Base-by-base conservation (phyloP, 441 rosid genomes). In the Geranium incanum region DNA sequence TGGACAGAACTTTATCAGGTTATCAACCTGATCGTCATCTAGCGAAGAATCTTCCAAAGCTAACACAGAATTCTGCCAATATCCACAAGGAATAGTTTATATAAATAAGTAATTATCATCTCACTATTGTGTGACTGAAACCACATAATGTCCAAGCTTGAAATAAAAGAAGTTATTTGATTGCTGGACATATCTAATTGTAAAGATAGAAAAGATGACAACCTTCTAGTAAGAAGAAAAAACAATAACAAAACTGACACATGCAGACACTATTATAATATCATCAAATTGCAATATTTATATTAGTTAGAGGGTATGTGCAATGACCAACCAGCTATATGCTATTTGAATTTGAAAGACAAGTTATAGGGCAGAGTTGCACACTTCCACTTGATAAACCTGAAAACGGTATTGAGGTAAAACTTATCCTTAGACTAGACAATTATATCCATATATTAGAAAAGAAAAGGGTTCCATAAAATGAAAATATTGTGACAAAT, bases 1-100 rank as follows among this genome's bases (percentile, higher is more conserved):
- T 60, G 99, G 99, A 82, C 96, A 92, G 78, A 94, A 92, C 78
- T 92, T 92, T 63, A 94, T 86, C 57, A 94, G 88, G 78, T 87
- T 94, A 77, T 94, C 99, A 66, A 92, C 90, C 81, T 94, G 99
- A 81, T 94, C 97, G 81, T 83, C 80, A 83, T 89, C 97, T 82
- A 90, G 80, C 64, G 87, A 84, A 64, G 94, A 83, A 82, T 90
- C 92, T 71, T 92, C 97, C 86, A 94, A 80, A 13, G 93, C 83
- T 73, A 92, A 97, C 77, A 90, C 85, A 45, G 90, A 87, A 80
- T 83, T 78, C 99, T 94, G 91, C 57, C 63, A 57, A 57, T 57
- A 21, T 57, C 63, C 63, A 57, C 63, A 3, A 18, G 63, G 7
- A 16, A 50, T 50, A 50, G n/a, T 50, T 50, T n/a, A 50, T 15